Evolutionary conservation across 2,329 filamentous ascomycete genomes (phyloP).

Genomic region (Lasiodiplodia gonubiensis): DNA sequence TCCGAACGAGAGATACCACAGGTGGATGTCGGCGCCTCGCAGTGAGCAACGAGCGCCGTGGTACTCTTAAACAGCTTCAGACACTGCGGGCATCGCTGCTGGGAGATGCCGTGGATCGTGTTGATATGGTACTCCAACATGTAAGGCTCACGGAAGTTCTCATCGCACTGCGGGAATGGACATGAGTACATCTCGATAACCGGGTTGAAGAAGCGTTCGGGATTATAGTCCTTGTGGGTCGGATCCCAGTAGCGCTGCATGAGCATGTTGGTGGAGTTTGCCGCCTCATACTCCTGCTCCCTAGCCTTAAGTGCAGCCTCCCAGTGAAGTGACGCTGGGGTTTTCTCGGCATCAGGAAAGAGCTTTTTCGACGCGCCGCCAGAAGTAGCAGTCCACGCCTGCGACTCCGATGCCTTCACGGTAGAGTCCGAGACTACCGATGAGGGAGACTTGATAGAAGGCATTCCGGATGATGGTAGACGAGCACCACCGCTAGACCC

Average conservation of each 20-base stretch:
- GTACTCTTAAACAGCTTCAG: slow-evolving; percentile 48
- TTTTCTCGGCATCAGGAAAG: slow-evolving; percentile 45
- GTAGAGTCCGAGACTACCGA: not conserved
- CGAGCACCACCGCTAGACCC: not conserved
- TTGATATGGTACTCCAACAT: slow-evolving; percentile 46
- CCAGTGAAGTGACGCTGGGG: slow-evolving; percentile 38
- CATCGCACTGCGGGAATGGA: slow-evolving; percentile 60
- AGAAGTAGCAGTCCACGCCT: not conserved
- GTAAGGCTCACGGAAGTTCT: slow-evolving; percentile 34
- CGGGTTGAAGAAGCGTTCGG: slow-evolving; percentile 54
- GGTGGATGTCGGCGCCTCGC: slow-evolving; percentile 42
- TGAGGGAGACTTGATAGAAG: not conserved
- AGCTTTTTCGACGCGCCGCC: slow-evolving; percentile 30
- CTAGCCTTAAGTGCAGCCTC: slow-evolving; percentile 36
- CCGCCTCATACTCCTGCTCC: slow-evolving; percentile 37
- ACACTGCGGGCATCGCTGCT: slow-evolving; percentile 49
- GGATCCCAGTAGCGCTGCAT: slow-evolving; percentile 57
- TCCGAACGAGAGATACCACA: slow-evolving; percentile 45
- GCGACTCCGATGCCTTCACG: not conserved
- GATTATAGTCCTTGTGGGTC: slow-evolving; percentile 54
- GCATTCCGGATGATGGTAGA: not conserved
- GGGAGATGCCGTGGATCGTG: slow-evolving; percentile 42
- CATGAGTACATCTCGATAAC: slow-evolving; percentile 58
- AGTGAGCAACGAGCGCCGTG: slow-evolving; percentile 48
- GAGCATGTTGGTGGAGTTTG: slow-evolving; percentile 47